Base-by-base conservation (phyloP, 805 yeast species). In the Kuraishia capsulata region DNA sequence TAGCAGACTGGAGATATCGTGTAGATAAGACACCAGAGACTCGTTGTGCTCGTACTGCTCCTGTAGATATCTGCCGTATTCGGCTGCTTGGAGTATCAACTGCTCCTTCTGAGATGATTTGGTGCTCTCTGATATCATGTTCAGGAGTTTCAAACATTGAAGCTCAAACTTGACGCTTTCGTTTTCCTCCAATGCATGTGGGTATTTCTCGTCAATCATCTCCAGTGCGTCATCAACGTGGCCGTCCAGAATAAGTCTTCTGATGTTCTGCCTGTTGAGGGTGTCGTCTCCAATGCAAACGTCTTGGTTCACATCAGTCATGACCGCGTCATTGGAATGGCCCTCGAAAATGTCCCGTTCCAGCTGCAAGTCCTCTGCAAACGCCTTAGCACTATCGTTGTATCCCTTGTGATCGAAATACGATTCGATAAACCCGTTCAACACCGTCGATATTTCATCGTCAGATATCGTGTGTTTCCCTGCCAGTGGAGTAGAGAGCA, bases 1-100 rank as follows among this genome's bases (percentile, higher is more conserved):
- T 34, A 78, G 50, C 21, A 78, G 52, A 3, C 74, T 60, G 5
- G 75, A 71, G 0, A 76, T 59, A 32, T 71, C 69, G 30, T 64
- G 59, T 23, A 78, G 48, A 42, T 59, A 57, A 5, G 57, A 54
- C 23, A 56, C 59, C 30, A 62, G 60, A 1, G 39, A 33, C n/a
- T 49, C 49, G 3, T 54, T 45, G n/a, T 61, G 56, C 3, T 47
- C 50, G 41, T 56, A 70, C 20, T 52, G 42, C 3, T 46, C 40
- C 36, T 61, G 56, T 33, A 73, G 46, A 10, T 48, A 26, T 41
- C 64, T 65, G 4, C 76, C 75, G 42, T 51, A 65, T 21, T 45
- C 43, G 4, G 73, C 45, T 3, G 69, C 68, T 21, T 58, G 56
- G 14, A 52, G 48, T 10, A 38, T 36, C 1, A 44, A 33, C 5